These are phyloP conservation scores for Stylosanthes scabra DNA, from an alignment of 331 rosid genomes.

Conservation along the genomic window DNA sequence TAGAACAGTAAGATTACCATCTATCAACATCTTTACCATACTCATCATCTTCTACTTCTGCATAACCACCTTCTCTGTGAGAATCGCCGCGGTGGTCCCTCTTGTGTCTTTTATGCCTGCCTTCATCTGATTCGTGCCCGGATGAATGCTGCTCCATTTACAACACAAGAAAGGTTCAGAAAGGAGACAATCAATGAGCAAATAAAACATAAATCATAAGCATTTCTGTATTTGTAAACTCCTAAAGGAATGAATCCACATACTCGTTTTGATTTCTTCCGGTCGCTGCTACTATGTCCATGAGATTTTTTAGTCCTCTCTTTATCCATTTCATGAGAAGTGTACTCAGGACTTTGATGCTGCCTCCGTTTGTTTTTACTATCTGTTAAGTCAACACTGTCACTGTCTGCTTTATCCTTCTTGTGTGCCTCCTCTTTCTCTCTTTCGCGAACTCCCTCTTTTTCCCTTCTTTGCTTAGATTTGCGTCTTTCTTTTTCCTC, in stretches of 20 bases:
- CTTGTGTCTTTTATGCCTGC: constrained; percentile 78
- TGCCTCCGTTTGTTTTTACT: constrained; percentile 65
- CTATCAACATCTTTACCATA: constrained; percentile 70
- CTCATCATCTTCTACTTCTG: constrained; percentile 84
- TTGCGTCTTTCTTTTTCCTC: constrained; percentile 81
- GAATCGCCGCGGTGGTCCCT: constrained; percentile 72
- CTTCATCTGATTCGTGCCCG: constrained; percentile 78
- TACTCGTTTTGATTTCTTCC: constrained; percentile 84
- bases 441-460: constrained; percentile 67
- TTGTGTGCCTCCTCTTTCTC: constrained; percentile 65
- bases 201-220: constrained; percentile 3
- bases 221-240: constrained; percentile 26
- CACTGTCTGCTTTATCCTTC: constrained; percentile 71
- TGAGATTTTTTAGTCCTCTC: constrained; percentile 75
- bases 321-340: constrained; percentile 60
- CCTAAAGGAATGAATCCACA: constrained; percentile 32
- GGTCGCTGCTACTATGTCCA: constrained; percentile 63
- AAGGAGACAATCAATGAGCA: constrained; percentile 23
- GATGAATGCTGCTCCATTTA: constrained; percentile 68
- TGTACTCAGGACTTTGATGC: constrained; percentile 71
- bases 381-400: constrained; percentile 58
- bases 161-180: background rate
- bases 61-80: constrained; percentile 64
- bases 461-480: constrained; percentile 74
- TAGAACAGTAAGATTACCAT: constrained; percentile 56